Conservation (phyloP, 805 yeast genomes). For the Danielozyma ontarioensis region DNA sequence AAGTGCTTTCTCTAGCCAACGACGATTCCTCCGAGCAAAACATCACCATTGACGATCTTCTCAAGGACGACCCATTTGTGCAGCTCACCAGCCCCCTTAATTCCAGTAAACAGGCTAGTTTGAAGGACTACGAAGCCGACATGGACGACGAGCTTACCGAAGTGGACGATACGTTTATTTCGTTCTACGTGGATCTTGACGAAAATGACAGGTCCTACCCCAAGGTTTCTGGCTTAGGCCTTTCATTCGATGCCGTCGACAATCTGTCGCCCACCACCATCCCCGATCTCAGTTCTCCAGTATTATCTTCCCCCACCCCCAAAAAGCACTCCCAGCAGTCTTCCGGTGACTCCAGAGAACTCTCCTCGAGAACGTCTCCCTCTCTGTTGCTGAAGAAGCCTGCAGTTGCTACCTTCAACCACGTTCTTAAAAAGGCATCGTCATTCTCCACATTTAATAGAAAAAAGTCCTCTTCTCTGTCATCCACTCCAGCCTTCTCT, state of each 20-base stretch:
- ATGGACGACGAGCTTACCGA: no score
- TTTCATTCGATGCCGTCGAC: neutral
- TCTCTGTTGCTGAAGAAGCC: neutral
- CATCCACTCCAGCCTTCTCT: constrained; percentile 7
- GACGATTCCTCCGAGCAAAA: constrained; percentile 1
- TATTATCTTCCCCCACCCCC: neutral
- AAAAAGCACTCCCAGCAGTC: neutral
- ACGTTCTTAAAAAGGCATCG: neutral
- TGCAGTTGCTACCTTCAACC: neutral
- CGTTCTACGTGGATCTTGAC: neutral
- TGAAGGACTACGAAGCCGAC: neutral
- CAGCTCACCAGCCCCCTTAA: constrained; percentile 3
- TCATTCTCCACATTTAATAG: constrained; percentile 1
- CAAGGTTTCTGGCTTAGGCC: neutral
- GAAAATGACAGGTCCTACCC: neutral
- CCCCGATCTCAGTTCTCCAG: neutral
- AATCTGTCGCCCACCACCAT: neutral
- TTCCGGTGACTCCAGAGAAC: neutral
- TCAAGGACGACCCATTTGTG: constrained; percentile 11
- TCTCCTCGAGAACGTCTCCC: neutral
- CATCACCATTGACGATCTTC: constrained; percentile 11
- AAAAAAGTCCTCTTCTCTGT: constrained; percentile 1
- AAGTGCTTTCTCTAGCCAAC: no score
- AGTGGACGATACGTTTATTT: neutral
- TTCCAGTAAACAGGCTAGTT: neutral